These are phyloP conservation scores for Solanum gandarillasii DNA, from an alignment of 257 asterid species.

Conservation along the genomic window DNA sequence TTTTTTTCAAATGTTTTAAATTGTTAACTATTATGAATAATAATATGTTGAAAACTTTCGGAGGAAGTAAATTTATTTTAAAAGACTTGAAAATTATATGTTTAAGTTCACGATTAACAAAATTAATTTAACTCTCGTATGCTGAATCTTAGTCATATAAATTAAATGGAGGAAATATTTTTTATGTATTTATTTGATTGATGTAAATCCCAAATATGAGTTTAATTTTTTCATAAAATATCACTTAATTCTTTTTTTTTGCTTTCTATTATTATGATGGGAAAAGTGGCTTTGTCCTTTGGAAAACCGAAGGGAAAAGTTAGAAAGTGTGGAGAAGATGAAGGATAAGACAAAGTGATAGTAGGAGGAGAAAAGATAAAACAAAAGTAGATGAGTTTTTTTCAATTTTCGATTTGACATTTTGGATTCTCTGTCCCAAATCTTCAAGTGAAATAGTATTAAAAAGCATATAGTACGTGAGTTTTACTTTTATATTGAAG, in stretches of 20 bases:
- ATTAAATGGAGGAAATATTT: background rate
- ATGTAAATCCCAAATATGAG: background rate
- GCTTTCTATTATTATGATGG: background rate
- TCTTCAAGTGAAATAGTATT: background rate
- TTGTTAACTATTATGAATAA: background rate
- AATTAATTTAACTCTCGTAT: background rate
- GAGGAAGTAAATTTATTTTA: background rate
- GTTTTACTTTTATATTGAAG: no score
- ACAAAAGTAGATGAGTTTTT: background rate
- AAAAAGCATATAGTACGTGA: background rate
- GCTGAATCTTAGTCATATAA: background rate
- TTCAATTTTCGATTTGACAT: slow-evolving; percentile 14
- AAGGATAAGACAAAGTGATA: background rate
- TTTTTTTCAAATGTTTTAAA: no score
- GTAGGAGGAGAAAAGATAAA: background rate
- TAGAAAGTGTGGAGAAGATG: background rate
- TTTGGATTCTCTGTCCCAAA: slow-evolving; percentile 4
- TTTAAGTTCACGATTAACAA: background rate
- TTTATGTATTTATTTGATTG: background rate
- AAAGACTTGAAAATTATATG: background rate
- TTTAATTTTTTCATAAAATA: background rate
- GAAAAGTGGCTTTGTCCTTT: background rate
- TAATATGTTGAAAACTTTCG: no score
- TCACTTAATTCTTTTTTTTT: background rate
- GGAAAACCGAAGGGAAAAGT: background rate